Conservation (phyloP, 192 early-diverging fungal species). For the Umbelopsis sp. region DNA sequence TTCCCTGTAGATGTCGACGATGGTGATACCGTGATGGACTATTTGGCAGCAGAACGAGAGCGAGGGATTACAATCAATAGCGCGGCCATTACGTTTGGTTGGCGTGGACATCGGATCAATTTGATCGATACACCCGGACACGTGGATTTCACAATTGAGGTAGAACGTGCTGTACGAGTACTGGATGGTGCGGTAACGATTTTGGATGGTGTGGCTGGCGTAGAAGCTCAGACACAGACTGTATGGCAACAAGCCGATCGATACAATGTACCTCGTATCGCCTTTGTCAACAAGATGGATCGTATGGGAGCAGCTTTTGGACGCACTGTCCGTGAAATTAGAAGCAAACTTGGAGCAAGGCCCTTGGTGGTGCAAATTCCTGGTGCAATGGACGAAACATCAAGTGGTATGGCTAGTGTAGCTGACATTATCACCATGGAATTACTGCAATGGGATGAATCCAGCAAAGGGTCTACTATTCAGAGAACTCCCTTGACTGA, state of each 20-base stretch:
- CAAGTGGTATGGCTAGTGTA: constrained; percentile 60
- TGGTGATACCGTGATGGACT: constrained; percentile 96
- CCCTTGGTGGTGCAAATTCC: constrained; percentile 81
- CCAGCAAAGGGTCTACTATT: constrained; percentile 48
- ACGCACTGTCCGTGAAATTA: constrained; percentile 60
- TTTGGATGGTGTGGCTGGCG: constrained; percentile 93
- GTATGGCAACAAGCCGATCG: constrained; percentile 89
- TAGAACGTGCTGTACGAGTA: constrained; percentile 87
- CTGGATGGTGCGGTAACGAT: constrained; percentile 94
- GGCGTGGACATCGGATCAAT: constrained; percentile 77
- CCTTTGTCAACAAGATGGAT: constrained; percentile 98
- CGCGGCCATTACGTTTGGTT: constrained; percentile 88
- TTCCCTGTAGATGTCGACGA: constrained; percentile 73
- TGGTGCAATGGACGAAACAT: constrained; percentile 37
- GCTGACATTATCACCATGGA: constrained; percentile 80
- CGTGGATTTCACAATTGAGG: constrained; percentile 96
- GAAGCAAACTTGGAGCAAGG: constrained; percentile 53
- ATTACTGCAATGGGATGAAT: constrained; percentile 58
- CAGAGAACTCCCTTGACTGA: constrained; percentile 39
- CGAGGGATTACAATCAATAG: constrained; percentile 95
- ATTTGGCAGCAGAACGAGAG: constrained; percentile 82
- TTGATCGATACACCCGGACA: constrained; percentile 97
- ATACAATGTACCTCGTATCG: constrained; percentile 80
- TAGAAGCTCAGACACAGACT: constrained; percentile 96
- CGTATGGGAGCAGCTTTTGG: constrained; percentile 73